A percentile compares a stretch with the other conserved stretches of the same genome.
These are phyloP conservation scores for Aspergillus sp. DNA, from an alignment of 2,329 filamentous ascomycete genomes.

Conservation along the genomic window DNA sequence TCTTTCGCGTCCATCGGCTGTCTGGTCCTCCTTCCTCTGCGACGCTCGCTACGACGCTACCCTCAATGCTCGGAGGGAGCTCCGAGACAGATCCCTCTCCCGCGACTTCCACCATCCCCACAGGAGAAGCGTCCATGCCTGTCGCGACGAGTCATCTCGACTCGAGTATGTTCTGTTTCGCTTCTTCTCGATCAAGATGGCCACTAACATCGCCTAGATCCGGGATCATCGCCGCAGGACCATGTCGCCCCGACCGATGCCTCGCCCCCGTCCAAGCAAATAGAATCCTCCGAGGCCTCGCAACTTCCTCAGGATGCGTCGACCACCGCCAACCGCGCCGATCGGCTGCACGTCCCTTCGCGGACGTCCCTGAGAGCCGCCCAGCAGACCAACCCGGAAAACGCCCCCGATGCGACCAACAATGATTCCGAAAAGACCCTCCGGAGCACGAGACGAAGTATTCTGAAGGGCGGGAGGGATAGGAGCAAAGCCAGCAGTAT, in stretches of 20 bases:
- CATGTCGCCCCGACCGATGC: slow-evolving; percentile 20
- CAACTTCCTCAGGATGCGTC: slow-evolving; percentile 12
- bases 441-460: slow-evolving; percentile 64
- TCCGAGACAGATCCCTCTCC: slow-evolving; percentile 29
- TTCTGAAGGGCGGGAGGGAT: slow-evolving; percentile 62
- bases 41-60: slow-evolving; percentile 21
- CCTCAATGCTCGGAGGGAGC: slow-evolving; percentile 35
- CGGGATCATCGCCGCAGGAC: slow-evolving; percentile 23
- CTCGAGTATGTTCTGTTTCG: slow-evolving; percentile 24
- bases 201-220: slow-evolving; percentile 19
- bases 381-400: slow-evolving; percentile 32
- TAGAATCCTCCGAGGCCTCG: slow-evolving; percentile 13
- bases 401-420: slow-evolving; percentile 28
- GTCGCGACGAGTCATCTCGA: slow-evolving; percentile 24
- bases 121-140: slow-evolving; percentile 34
- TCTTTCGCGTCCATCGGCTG: slow-evolving; percentile 9
- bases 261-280: slow-evolving; percentile 18
- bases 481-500: slow-evolving; percentile 64
- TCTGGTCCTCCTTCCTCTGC: slow-evolving; percentile 6
- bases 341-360: slow-evolving; percentile 36
- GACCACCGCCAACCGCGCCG: slow-evolving; percentile 33
- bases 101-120: slow-evolving; percentile 27
- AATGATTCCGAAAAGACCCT: slow-evolving; percentile 56
- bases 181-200: not conserved
- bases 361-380: slow-evolving; percentile 38